Percentiles rank a stretch among this genome's conserved stretches.
phyloP scores from a whole-genome alignment of 768 basidiomycete genomes.

The Serendipita sp. region DNA sequence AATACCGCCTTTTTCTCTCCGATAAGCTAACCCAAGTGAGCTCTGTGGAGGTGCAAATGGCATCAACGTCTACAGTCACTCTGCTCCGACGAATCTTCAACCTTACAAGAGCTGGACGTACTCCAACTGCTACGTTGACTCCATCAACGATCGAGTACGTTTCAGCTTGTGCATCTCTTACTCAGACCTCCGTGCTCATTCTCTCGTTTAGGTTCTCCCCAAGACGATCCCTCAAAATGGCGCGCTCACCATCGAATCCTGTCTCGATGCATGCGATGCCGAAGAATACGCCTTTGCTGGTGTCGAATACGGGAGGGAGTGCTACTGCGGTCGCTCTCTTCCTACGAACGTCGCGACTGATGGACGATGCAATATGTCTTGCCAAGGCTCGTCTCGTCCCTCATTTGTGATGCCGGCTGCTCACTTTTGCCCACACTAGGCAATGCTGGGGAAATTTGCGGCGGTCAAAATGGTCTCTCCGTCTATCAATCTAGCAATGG shows the following conservation, averaged over 20 bases:
- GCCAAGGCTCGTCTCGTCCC: not conserved
- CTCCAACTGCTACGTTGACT: constrained; percentile 17
- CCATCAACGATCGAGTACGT: not conserved
- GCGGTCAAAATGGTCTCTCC: not conserved
- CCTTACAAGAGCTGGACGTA: not conserved
- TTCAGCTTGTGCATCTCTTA: too few relatives aligned
- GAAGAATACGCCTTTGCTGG: constrained; percentile 8
- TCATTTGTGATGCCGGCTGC: not conserved
- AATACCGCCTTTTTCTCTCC: not conserved
- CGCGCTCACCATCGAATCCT: not conserved
- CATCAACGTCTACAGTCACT: not conserved
- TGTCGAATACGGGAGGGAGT: constrained; percentile 3
- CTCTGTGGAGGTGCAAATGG: not conserved
- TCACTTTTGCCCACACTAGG: not conserved
- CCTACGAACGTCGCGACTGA: not conserved
- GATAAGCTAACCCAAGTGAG: not conserved
- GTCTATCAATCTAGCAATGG: constrained; percentile 2
- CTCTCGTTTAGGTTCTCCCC: not conserved
- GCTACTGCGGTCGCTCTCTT: constrained; percentile 7
- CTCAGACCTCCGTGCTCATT: too few relatives aligned
- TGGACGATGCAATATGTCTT: not conserved
- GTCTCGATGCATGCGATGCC: not conserved
- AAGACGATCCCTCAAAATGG: not conserved
- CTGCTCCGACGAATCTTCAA: not conserved
- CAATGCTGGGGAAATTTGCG: not conserved